phyloP scores from a whole-genome alignment of 2,329 filamentous ascomycete genomes.

The Aspergillus sp. region DNA sequence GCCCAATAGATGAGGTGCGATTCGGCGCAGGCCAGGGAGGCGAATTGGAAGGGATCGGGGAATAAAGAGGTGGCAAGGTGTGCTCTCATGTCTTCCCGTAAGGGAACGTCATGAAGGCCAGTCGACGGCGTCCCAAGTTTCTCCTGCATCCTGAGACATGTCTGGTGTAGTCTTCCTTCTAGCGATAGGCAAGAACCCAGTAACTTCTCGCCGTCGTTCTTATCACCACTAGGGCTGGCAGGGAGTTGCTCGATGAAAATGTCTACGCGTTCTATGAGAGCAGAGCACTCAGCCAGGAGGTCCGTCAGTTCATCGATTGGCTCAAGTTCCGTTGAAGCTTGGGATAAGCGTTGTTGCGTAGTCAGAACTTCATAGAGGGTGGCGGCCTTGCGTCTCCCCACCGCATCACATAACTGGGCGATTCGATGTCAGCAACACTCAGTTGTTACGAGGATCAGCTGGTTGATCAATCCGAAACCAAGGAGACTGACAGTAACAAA shows the following conservation, averaged over 20 bases:
- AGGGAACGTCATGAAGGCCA: constrained; percentile 1
- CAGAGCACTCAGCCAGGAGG: constrained; percentile 19
- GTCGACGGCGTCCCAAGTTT: constrained; percentile 17
- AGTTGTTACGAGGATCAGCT: not conserved
- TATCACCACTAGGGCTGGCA: not conserved
- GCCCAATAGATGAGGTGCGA: constrained; percentile 23
- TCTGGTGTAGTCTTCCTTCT: constrained; percentile 16
- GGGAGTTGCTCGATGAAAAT: constrained; percentile 6
- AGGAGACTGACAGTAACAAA: constrained; percentile 22
- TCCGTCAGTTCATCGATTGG: constrained; percentile 24
- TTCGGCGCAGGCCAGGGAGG: constrained; percentile 21
- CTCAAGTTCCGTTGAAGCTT: constrained; percentile 9
- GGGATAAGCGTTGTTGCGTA: constrained; percentile 6
- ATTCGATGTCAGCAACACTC: constrained; percentile 7
- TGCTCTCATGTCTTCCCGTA: constrained; percentile 14
- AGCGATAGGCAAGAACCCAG: constrained; percentile 16
- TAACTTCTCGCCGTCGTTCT: constrained; percentile 13
- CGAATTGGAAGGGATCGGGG: constrained; percentile 12
- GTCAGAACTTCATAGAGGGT: constrained; percentile 16
- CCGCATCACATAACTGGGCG: constrained; percentile 20
- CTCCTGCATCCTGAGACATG: constrained; percentile 18
- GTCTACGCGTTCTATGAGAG: constrained; percentile 22
- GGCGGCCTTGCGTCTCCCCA: constrained; percentile 22
- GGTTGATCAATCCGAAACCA: not conserved
- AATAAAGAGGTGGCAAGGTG: constrained; percentile 18